Evolutionary conservation across 768 basidiomycete species (phyloP), one percentile per base, ranked within the genome.

Genomic region (Trichaptum fuscoviolaceum): DNA sequence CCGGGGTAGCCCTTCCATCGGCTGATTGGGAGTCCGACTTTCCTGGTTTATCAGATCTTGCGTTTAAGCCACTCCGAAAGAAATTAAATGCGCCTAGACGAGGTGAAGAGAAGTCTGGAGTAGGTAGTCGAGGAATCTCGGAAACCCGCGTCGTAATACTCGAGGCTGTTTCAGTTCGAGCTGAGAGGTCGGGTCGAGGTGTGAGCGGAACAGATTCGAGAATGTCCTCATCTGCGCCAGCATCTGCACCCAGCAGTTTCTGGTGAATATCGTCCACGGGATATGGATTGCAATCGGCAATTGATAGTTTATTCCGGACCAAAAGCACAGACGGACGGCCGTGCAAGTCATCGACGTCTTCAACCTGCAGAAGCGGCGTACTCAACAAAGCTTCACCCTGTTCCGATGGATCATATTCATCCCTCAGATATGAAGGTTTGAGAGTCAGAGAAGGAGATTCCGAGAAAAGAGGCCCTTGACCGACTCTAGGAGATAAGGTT

Each of bases 161-260:
- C 17, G 64, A 30, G 35, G 64, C 34, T 15, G 58, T 52, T 52
- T 12, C 42, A 6, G 66, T n/a, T 2, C 69, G 67, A 4, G 65
- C 52, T 2, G 63, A 67, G 58, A 66, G 64, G 1, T 57, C 57
- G 20, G 67, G 69, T 20, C 69, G 68, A 4, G 70, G 70, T 4
- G 72, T 71, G 20, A 70, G 70, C 20, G 70, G 70, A 15, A 70
- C 65, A 18, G 71, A 66, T 35, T 69, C 70, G 61, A 70, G 63
- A 7, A 64, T 35, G 12, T 34, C 36, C 7, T 63, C 66, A 18
- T 64, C 65, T 30, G 30, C 1, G 10, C 12, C 17, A 2, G 58
- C 62, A 9, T 23, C 57, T 35, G 1, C n/a, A 12, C 20, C n/a
- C 17, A 58, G 52, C 30, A 17, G 63, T 35, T 9, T n/a, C n/a